Base-by-base conservation (phyloP, 371 early-diverging fungal species). In the Lichtheimia ornata region DNA sequence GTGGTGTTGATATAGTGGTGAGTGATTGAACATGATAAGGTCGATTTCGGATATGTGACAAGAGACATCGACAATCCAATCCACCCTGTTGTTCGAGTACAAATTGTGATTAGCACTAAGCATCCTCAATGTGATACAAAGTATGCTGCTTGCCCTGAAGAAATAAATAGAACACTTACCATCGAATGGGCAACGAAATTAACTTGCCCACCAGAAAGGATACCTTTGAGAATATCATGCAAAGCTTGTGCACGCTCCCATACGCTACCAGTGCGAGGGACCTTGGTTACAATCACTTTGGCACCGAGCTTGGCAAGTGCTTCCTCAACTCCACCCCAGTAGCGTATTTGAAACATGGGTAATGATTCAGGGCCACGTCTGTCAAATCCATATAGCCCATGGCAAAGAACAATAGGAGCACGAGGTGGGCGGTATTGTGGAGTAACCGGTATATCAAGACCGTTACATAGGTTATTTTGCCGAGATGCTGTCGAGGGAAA, bases 171-270 rank as follows among this genome's bases (percentile, higher is more conserved):
- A 57, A 27, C 22, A 50, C 49, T 57, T 81, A 88, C 89, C 95
- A 94, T 95, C n/a, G 94, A 94, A 69, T 96, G 94, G 6, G 91
- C 94, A 9, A 95, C 67, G 53, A 96, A 87, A 71, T 96, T 96
- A 59, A 94, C 82, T 24, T 84, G 70, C 58, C 84, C 75, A 3
- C 83, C 85, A 3, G 75, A 74, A 63, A 85, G 63, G 25, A 82
- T 74, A 0, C 64, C 59, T 45, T 80, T 83, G 12, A 95, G 71
- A 63, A 87, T 86, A 4, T 67, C 53, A 56, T 93, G 87, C 24
- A 97, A 80, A 40, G 88, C 87, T 24, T 84, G 82, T 1, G 96
- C 96, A 50, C 98, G 85, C 50, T 86, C 73, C 59, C 81, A 79
- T 55, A 97, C 86, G 35, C 91, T 87, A 6, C 92, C 93, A 5